Evolutionary conservation across 2,329 filamentous ascomycete species (phyloP).

Genomic region (Aspergillus pseudoterreus): DNA sequence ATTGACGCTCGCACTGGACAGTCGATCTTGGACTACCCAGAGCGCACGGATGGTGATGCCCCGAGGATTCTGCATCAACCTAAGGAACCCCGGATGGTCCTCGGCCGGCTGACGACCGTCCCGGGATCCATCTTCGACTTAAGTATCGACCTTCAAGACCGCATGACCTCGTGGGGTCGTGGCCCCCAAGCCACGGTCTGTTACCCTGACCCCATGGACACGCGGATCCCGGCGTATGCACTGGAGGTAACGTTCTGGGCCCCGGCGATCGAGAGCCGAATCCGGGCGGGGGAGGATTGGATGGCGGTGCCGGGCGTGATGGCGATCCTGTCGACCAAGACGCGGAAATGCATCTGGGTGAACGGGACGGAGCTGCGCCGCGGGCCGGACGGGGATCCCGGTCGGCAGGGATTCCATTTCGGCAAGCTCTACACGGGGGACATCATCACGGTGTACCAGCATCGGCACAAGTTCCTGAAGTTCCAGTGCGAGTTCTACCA

Average conservation of each 20-base stretch:
- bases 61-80: conserved; percentile 19
- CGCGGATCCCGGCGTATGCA: conserved; percentile 74
- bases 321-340: conserved; percentile 74
- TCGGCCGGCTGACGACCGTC: conserved; percentile 66
- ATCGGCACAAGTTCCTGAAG: conserved; percentile 37
- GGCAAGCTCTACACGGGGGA: conserved; percentile 74
- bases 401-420: conserved; percentile 52
- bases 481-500: conserved; percentile 46
- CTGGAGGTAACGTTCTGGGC: conserved; percentile 75
- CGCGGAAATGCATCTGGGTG: conserved; percentile 69
- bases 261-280: conserved; percentile 60
- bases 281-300: conserved; percentile 56
- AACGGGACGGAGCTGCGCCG: conserved; percentile 67
- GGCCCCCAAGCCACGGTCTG: conserved; percentile 63
- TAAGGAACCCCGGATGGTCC: conserved; percentile 35
- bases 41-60: conserved; percentile 12
- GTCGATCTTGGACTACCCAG: conserved; percentile 23
- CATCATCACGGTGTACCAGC: conserved; percentile 66
- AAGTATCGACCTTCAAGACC: conserved; percentile 62
- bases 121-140: conserved; percentile 62
- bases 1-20: conserved; percentile 43
- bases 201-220: conserved; percentile 61
- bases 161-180: conserved; percentile 75
- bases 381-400: conserved; percentile 50
- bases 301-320: conserved; percentile 54